A percentile compares a stretch with the other conserved stretches of the same genome.
Conservation (phyloP, 192 early-diverging fungal species). For the Entomortierella parvispora region DNA sequence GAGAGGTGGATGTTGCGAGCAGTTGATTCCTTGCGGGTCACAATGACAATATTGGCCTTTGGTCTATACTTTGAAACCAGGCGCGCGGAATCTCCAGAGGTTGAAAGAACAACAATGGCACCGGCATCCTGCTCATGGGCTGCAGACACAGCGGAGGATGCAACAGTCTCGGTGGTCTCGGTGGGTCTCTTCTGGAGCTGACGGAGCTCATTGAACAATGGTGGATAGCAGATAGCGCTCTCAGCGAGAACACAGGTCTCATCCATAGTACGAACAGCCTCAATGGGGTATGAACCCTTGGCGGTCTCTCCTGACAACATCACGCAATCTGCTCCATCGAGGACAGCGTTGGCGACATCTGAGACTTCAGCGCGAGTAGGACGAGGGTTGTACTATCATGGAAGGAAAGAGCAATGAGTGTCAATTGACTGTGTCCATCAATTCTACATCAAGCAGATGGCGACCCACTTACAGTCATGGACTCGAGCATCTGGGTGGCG, state of each 20-base stretch:
- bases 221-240: slow-evolving; percentile 93
- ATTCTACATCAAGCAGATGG: background rate
- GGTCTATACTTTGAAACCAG: slow-evolving; percentile 96
- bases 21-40: slow-evolving; percentile 81
- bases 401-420: background rate
- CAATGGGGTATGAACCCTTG: slow-evolving; percentile 91
- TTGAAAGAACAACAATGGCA: slow-evolving; percentile 91
- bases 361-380: slow-evolving; percentile 98
- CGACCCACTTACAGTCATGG: slow-evolving; percentile 74
- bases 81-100: slow-evolving; percentile 89
- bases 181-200: slow-evolving; percentile 79
- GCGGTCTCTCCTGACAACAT: slow-evolving; percentile 99
- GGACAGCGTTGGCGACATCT: slow-evolving; percentile 97
- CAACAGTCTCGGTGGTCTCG: slow-evolving; percentile 90
- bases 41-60: slow-evolving; percentile 88
- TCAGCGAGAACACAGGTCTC: slow-evolving; percentile 93
- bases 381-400: slow-evolving; percentile 80
- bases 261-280: slow-evolving; percentile 93
- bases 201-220: slow-evolving; percentile 91
- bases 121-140: slow-evolving; percentile 86
- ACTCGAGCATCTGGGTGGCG: slow-evolving; percentile 99
- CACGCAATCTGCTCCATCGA: slow-evolving; percentile 98
- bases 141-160: slow-evolving; percentile 87
- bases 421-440: background rate
- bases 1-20: slow-evolving; percentile 82